Evolutionary conservation across 139 green algal species (phyloP), one percentile per base, ranked within the genome.

Genomic region (Auxenochlorella pyrenoidosa): DNA sequence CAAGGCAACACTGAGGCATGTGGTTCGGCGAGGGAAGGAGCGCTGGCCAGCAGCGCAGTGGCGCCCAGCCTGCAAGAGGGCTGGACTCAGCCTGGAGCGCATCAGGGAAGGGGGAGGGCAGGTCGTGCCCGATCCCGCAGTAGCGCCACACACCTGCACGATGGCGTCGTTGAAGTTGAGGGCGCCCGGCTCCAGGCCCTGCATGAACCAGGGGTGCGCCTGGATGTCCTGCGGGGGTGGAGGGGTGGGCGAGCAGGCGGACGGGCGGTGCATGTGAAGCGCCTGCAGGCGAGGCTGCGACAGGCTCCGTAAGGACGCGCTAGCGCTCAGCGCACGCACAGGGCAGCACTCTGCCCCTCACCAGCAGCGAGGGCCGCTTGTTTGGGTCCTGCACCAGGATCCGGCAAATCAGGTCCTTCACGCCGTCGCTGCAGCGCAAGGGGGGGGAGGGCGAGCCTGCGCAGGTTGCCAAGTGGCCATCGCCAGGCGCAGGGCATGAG

Each of bases 381-480:
- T 72, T 44, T 1, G 97, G 95, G 83, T 98, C 95, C 18, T 65
- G 86, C 65, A 93, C 90, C 71, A 95, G 87, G 80, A 98, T 96
- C 26, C 86, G 82, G 30, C 82, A 32, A 59, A 98, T 82, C 87
- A 98, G 81, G 92, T 96, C 92, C 51, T 90, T 91, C 86, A 91
- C 94, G 44, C 82, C 72, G 6, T 88, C 81, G 40, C 78, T 87
- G 75, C 44, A 44, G 44, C 34, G 34, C 51, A 59, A 19, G 47
- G 65, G 34, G 44, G 66, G 43, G 63, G 79, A 77, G 79, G 54
- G 16, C 12, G 12, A 44, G 28, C 59, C 60, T n/a, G n/a, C n/a
- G n/a, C n/a, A n/a, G n/a, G n/a, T n/a, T n/a, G n/a, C n/a, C n/a
- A n/a, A n/a, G n/a, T n/a, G n/a, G n/a, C n/a, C n/a, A n/a, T n/a